phyloP scores from a whole-genome alignment of 176 grass and related monocot genomes.

The Oryza longistaminata region DNA sequence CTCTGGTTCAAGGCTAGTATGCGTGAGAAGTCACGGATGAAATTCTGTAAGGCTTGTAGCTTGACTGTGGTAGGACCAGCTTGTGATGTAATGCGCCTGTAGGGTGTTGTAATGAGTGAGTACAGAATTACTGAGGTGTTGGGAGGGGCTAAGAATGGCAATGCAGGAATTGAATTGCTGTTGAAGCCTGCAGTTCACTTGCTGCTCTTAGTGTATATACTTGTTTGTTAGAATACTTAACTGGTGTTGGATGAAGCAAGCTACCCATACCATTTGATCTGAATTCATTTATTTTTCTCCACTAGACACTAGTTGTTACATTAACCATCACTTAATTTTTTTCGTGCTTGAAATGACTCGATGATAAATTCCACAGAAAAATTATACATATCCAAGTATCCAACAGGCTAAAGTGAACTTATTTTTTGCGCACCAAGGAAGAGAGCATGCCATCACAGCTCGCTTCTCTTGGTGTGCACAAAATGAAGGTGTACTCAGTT shows the following conservation, averaged over 20 bases:
- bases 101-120: not conserved
- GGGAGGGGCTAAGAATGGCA: not conserved
- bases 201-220: not conserved
- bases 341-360: not conserved
- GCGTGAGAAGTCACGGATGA: not conserved
- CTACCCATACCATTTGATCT: not conserved
- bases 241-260: no score
- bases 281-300: not conserved
- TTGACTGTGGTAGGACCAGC: not conserved
- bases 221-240: not conserved
- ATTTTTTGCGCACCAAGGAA: not conserved
- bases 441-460: not conserved
- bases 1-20: not conserved
- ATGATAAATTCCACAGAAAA: not conserved
- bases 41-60: not conserved
- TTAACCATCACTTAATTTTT: not conserved
- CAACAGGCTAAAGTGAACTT: not conserved
- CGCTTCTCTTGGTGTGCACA: not conserved
- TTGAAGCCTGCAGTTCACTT: conserved; percentile 1
- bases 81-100: not conserved
- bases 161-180: not conserved
- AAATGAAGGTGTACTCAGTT: not conserved
- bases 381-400: not conserved
- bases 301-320: not conserved
- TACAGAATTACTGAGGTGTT: not conserved